Percentiles rank a stretch among this genome's conserved stretches.
Conservation (phyloP, 202 grass and related monocot species). For the Musa balbisiana region DNA sequence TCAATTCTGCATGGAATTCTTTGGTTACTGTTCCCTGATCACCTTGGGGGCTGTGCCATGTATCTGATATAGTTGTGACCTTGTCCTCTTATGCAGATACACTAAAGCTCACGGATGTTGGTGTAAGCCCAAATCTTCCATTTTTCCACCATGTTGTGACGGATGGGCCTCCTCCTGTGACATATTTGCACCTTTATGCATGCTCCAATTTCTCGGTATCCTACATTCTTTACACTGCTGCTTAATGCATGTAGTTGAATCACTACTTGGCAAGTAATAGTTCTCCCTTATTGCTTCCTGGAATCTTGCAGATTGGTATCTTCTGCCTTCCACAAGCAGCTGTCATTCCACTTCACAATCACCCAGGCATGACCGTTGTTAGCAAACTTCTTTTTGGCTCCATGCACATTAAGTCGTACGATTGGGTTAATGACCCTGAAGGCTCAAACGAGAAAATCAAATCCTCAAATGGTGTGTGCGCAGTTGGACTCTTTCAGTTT, state of each 20-base stretch:
- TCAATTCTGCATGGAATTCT: not conserved
- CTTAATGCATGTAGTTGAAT: not conserved
- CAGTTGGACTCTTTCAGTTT: not conserved
- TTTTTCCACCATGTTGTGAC: not conserved
- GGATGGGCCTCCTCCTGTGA: conserved; percentile 7
- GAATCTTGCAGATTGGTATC: conserved; percentile 7
- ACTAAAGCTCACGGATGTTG: conserved; percentile 6
- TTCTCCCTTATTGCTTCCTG: not conserved
- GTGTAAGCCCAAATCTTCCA: not conserved
- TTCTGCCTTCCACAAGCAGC: conserved; percentile 5
- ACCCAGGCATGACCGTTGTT: conserved; percentile 14
- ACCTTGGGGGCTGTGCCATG: not conserved
- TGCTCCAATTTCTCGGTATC: conserved; percentile 14
- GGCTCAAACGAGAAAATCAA: not conserved
- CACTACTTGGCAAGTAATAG: not conserved
- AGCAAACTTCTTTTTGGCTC: conserved; percentile 14
- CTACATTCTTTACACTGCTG: not conserved
- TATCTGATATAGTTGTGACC: not conserved
- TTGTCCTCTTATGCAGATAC: not conserved
- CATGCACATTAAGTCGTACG: conserved; percentile 19
- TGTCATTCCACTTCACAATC: conserved; percentile 14
- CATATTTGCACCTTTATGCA: conserved; percentile 10
- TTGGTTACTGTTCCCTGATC: not conserved
- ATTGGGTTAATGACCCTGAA: conserved; percentile 9
- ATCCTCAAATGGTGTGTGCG: conserved; percentile 2